Evolutionary conservation across 768 basidiomycete species (phyloP).

Genomic region (Leccinum longicurvipes): DNA sequence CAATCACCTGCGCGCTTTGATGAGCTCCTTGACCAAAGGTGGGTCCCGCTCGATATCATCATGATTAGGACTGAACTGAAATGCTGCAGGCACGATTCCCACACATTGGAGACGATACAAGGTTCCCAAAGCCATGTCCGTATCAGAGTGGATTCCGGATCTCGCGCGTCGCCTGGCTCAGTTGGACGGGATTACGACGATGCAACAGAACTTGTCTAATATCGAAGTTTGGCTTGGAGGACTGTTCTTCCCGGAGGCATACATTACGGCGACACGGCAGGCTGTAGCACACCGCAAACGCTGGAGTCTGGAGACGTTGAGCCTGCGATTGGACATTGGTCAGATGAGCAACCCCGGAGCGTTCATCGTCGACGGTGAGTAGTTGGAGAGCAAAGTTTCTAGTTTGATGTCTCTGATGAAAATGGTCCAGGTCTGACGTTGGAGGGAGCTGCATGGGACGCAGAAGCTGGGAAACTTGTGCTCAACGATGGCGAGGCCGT

Average conservation of each 20-base stretch:
- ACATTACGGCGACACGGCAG: slow-evolving; percentile 93
- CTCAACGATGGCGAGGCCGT: slow-evolving; percentile 86
- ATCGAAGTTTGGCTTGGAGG: slow-evolving; percentile 91
- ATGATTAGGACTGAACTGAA: slow-evolving; percentile 7
- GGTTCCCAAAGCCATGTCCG: slow-evolving; percentile 75
- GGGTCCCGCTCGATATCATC: slow-evolving; percentile 6
- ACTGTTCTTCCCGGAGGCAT: slow-evolving; percentile 95
- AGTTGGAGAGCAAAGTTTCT: neutral
- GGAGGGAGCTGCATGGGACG: slow-evolving; percentile 79
- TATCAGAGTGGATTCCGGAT: slow-evolving; percentile 84
- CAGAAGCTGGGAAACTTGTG: slow-evolving; percentile 53
- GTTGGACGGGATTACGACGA: slow-evolving; percentile 60
- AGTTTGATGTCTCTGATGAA: slow-evolving; percentile 4
- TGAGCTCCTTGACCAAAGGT: slow-evolving; percentile 92
- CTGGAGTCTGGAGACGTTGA: slow-evolving; percentile 89
- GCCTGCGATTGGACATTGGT: slow-evolving; percentile 78
- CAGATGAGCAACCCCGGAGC: slow-evolving; percentile 71
- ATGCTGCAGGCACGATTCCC: slow-evolving; percentile 73
- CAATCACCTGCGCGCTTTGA: slow-evolving; percentile 88
- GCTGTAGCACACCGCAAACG: slow-evolving; percentile 90
- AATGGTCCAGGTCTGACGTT: slow-evolving; percentile 66
- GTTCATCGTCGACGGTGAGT: slow-evolving; percentile 86
- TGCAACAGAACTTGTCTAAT: slow-evolving; percentile 56
- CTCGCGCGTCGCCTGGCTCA: slow-evolving; percentile 79
- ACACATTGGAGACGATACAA: slow-evolving; percentile 88